phyloP scores from a whole-genome alignment of 2,329 filamentous ascomycete genomes.

The Cytospora piceae region DNA sequence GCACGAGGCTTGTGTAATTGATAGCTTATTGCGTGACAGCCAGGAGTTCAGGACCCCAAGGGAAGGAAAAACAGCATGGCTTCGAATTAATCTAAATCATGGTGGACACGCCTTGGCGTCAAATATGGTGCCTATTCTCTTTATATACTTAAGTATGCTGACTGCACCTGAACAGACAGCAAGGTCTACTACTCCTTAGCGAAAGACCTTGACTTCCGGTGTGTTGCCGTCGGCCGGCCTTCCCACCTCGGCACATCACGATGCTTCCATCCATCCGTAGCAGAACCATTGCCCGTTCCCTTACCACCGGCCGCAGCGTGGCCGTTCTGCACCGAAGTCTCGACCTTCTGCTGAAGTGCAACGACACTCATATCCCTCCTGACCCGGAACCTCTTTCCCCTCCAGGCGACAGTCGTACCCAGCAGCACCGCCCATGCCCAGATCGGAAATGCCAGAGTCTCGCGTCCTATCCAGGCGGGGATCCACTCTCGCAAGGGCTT shows the following conservation, averaged over 20 bases:
- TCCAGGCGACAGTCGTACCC: conserved; percentile 86
- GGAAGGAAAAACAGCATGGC: background rate
- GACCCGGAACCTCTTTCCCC: conserved; percentile 81
- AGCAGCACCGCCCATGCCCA: conserved; percentile 90
- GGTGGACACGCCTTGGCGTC: background rate
- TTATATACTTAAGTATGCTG: background rate
- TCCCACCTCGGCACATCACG: conserved; percentile 25
- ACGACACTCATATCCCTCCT: conserved; percentile 81
- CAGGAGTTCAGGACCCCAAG: conserved; percentile 22
- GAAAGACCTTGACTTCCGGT: conserved; percentile 20
- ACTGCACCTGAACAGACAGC: background rate
- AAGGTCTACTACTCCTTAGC: background rate
- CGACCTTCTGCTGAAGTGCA: conserved; percentile 39
- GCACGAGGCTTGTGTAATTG: background rate
- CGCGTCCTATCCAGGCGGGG: conserved; percentile 81
- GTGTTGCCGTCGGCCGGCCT: conserved; percentile 24
- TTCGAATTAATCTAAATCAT: background rate
- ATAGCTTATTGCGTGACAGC: conserved; percentile 3
- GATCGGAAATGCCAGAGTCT: conserved; percentile 81
- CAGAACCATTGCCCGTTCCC: background rate
- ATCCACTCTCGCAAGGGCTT: conserved; percentile 73
- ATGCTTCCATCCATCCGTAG: background rate
- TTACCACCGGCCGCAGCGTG: background rate
- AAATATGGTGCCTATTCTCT: background rate
- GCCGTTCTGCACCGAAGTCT: background rate